Conservation (phyloP, 2,329 filamentous ascomycete genomes). For the Clonostachys rosea region DNA sequence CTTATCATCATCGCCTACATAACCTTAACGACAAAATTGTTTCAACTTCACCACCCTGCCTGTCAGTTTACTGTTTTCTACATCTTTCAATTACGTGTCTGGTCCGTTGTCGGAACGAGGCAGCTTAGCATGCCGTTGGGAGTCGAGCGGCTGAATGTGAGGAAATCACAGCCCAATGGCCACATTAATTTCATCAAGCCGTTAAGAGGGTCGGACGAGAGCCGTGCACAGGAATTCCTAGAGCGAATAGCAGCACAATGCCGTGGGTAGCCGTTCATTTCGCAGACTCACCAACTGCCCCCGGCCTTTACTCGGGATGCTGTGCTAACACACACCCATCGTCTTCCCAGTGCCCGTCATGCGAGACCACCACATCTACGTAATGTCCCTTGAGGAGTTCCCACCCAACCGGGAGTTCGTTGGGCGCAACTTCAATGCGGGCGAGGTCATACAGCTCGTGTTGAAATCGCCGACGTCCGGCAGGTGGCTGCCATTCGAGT, state of each 20-base stretch:
- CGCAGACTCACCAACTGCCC: not conserved
- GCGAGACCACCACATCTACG: slow-evolving; percentile 58
- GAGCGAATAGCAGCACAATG: slow-evolving; percentile 79
- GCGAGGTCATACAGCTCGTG: slow-evolving; percentile 82
- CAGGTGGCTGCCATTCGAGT: slow-evolving; percentile 75
- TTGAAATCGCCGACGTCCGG: slow-evolving; percentile 61
- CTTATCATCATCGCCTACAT: no score
- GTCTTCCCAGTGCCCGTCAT: slow-evolving; percentile 56
- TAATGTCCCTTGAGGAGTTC: slow-evolving; percentile 75
- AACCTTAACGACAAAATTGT: no score
- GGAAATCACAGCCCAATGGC: slow-evolving; percentile 68
- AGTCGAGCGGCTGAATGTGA: slow-evolving; percentile 74
- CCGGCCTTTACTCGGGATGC: slow-evolving; percentile 2
- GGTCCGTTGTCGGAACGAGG: no score
- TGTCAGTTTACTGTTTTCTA: no score
- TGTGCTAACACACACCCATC: not conserved
- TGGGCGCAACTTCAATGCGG: slow-evolving; percentile 86
- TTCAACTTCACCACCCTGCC: no score
- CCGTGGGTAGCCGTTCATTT: slow-evolving; percentile 30
- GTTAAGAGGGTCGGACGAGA: slow-evolving; percentile 58
- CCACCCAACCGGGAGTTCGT: slow-evolving; percentile 78
- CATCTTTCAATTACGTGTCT: no score
- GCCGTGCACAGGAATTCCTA: slow-evolving; percentile 63
- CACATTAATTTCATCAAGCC: slow-evolving; percentile 85
- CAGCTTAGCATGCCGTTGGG: slow-evolving; percentile 62